These are phyloP conservation scores for Rhamnella rubrinervis DNA, from an alignment of 331 rosid species.

Conservation along the genomic window DNA sequence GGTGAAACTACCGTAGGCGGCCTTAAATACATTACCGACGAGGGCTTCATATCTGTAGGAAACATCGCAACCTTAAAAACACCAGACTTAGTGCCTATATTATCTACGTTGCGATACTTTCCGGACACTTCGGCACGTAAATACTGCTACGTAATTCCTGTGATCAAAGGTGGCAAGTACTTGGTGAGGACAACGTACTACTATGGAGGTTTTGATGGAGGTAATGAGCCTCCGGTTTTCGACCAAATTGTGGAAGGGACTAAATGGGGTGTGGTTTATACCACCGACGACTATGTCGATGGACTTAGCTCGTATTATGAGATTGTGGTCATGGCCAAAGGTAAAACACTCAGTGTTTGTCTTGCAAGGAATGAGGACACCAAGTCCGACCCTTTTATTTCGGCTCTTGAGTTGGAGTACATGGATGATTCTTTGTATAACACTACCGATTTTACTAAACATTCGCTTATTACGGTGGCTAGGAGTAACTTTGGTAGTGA, in stretches of 20 bases:
- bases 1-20: conserved; percentile 29
- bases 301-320: conserved; percentile 78
- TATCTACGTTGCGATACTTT: conserved; percentile 68
- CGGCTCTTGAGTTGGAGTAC: conserved; percentile 68
- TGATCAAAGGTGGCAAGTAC: conserved; percentile 49
- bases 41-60: conserved; percentile 54
- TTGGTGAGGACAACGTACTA: conserved; percentile 62
- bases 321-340: conserved; percentile 41
- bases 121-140: conserved; percentile 53
- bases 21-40: conserved; percentile 52
- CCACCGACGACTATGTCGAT: conserved; percentile 62
- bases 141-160: conserved; percentile 63
- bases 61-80: conserved; percentile 25
- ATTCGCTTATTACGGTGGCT: conserved; percentile 64
- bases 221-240: conserved; percentile 71
- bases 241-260: conserved; percentile 93
- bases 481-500: conserved; percentile 55
- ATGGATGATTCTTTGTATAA: conserved; percentile 65
- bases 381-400: conserved; percentile 64
- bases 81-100: conserved; percentile 44
- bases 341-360: conserved; percentile 67
- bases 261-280: conserved; percentile 62
- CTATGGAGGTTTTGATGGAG: conserved; percentile 78
- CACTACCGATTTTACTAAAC: conserved; percentile 59
- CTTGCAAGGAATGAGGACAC: conserved; percentile 67